phyloP scores from a whole-genome alignment of 1,284 basidiomycete genomes.

The Heterobasidion occidentale region DNA sequence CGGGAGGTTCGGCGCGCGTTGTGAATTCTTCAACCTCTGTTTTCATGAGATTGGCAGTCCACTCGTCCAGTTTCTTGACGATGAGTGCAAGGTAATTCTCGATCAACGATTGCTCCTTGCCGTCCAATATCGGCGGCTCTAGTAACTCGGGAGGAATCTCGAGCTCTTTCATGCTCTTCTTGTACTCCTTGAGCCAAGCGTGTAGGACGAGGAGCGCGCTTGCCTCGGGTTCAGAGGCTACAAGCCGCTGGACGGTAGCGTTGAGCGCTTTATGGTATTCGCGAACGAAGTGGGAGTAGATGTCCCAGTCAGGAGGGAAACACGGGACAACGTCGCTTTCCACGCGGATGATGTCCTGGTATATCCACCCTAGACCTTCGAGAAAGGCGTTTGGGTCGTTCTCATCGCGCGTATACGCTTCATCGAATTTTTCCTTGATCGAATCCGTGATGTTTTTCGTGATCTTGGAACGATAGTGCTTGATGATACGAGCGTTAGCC shows the following conservation, averaged over 20 bases:
- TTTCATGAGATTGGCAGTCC: constrained; percentile 91
- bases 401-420: constrained; percentile 56
- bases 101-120: constrained; percentile 88
- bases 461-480: constrained; percentile 93
- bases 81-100: constrained; percentile 95
- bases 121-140: constrained; percentile 87
- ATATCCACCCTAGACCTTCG: constrained; percentile 83
- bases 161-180: constrained; percentile 91
- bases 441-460: constrained; percentile 76
- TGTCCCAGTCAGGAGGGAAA: constrained; percentile 91
- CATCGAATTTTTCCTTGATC: constrained; percentile 69
- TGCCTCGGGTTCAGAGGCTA: constrained; percentile 79
- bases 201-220: constrained; percentile 81
- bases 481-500: constrained; percentile 90
- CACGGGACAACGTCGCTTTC: constrained; percentile 83
- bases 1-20: constrained; percentile 78
- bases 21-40: constrained; percentile 86
- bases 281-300: constrained; percentile 78
- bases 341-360: constrained; percentile 89
- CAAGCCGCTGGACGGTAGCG: constrained; percentile 62
- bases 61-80: constrained; percentile 94
- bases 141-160: constrained; percentile 75
- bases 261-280: constrained; percentile 93
- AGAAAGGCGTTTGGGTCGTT: constrained; percentile 71
- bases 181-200: constrained; percentile 94